A percentile compares a stretch with the other conserved stretches of the same genome.
phyloP scores from a whole-genome alignment of 108 stramenopile species.

The Poteriospumella lacustris region DNA sequence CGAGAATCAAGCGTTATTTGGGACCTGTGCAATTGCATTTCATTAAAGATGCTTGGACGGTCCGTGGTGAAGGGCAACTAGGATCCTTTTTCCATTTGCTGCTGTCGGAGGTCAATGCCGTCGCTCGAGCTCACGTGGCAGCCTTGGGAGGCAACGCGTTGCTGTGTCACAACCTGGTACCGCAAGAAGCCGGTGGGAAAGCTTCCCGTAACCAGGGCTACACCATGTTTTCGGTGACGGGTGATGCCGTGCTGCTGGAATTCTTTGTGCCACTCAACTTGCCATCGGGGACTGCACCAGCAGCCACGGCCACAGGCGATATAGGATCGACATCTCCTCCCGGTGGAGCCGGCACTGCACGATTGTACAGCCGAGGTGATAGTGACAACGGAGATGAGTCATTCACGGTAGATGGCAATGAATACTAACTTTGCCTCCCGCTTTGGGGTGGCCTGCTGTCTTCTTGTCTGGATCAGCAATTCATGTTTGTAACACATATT shows the following conservation, averaged over 20 bases:
- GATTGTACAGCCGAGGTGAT: no score
- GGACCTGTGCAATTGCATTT: conserved; percentile 1
- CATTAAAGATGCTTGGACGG: conserved; percentile 14
- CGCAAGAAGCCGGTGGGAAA: conserved; percentile 4
- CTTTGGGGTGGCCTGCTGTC: no score
- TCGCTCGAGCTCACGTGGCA: conserved; percentile 20
- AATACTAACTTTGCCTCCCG: no score
- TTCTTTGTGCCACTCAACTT: no score
- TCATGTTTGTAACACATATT: no score
- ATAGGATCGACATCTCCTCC: no score
- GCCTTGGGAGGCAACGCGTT: conserved; percentile 27
- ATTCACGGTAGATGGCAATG: no score
- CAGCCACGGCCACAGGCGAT: no score
- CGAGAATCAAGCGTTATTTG: neutral
- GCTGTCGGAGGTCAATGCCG: conserved; percentile 14
- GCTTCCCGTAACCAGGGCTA: conserved; percentile 10
- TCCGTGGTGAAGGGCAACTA: neutral
- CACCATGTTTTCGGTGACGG: conserved; percentile 21
- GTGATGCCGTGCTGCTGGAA: conserved; percentile 23
- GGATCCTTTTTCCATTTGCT: neutral
- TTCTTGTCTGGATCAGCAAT: no score
- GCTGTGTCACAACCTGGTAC: conserved; percentile 19
- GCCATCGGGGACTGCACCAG: no score
- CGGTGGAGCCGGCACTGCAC: no score
- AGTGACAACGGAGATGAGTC: no score